A percentile compares a stretch with the other conserved stretches of the same genome.
phyloP scores from a whole-genome alignment of 768 basidiomycete genomes.

The Gymnopilus dilepis region DNA sequence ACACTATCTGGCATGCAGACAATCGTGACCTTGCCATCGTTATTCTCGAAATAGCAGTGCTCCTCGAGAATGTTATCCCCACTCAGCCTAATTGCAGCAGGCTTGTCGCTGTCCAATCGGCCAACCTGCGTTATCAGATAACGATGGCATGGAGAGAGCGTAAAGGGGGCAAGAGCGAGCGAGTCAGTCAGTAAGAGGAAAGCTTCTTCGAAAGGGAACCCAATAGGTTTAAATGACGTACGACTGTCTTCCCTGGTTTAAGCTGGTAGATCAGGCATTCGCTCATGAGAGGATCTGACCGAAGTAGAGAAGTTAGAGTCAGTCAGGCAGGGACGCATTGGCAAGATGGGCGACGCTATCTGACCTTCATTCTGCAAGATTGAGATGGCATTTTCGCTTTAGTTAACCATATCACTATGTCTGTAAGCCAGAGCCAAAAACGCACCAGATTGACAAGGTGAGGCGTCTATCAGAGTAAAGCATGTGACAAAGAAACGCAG shows the following conservation, averaged over 20 bases:
- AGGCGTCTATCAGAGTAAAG: conserved; percentile 79
- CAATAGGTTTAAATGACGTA: conserved; percentile 36
- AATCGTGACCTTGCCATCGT: conserved; percentile 82
- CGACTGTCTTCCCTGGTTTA: conserved; percentile 82
- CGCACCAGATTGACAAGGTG: conserved; percentile 92
- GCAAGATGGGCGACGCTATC: conserved; percentile 25
- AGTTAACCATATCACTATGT: conserved; percentile 16
- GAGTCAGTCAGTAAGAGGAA: conserved; percentile 9
- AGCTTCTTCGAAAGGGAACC: conserved; percentile 5
- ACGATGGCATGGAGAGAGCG: not conserved
- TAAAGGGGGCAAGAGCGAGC: not conserved
- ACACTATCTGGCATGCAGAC: conserved; percentile 80
- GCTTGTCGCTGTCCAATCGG: conserved; percentile 80
- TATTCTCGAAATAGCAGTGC: conserved; percentile 92
- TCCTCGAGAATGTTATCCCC: conserved; percentile 91
- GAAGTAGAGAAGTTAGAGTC: conserved; percentile 9
- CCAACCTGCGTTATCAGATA: conserved; percentile 63
- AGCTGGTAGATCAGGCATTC: conserved; percentile 94
- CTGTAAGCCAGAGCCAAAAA: conserved; percentile 28
- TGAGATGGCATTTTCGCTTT: conserved; percentile 24
- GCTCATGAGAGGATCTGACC: conserved; percentile 90
- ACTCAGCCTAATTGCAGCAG: conserved; percentile 89
- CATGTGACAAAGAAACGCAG: conserved; percentile 6
- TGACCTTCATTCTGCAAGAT: conserved; percentile 70
- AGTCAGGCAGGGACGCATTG: conserved; percentile 15